These are phyloP conservation scores for Hibiscus syriacus DNA, from an alignment of 345 rosid species.

Conservation along the genomic window DNA sequence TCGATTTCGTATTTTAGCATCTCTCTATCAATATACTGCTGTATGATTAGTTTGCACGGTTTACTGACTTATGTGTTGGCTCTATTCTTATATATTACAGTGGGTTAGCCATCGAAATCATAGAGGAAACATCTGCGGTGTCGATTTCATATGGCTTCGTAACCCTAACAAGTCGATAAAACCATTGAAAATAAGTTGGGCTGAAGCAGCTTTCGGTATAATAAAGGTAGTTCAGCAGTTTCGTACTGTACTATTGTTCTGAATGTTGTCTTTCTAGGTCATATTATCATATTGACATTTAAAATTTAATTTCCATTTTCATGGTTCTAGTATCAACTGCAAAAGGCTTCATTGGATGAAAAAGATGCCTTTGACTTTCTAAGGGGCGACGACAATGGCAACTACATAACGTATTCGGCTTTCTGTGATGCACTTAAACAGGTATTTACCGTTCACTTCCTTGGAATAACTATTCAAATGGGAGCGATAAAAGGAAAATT, in stretches of 20 bases:
- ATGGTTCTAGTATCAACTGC: conserved; percentile 48
- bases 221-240: conserved; percentile 41
- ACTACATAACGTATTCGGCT: conserved; percentile 44
- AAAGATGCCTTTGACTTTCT: conserved; percentile 51
- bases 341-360: conserved; percentile 48
- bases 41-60: not conserved
- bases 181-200: conserved; percentile 58
- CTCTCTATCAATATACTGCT: not conserved
- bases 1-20: not conserved
- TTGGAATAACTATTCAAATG: not conserved
- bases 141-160: conserved; percentile 93
- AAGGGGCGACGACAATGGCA: conserved; percentile 39
- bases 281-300: not conserved
- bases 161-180: conserved; percentile 52
- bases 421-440: conserved; percentile 62
- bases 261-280: not conserved
- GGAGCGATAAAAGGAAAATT: not conserved
- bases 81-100: conserved; percentile 22
- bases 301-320: conserved; percentile 10
- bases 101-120: conserved; percentile 98
- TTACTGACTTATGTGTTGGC: conserved; percentile 6
- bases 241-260: not conserved
- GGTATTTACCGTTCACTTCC: conserved; percentile 28
- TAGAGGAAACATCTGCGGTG: conserved; percentile 90
- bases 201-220: conserved; percentile 63